phyloP scores from a whole-genome alignment of 306 rosid genomes.

The Lathyrus aphaca region DNA sequence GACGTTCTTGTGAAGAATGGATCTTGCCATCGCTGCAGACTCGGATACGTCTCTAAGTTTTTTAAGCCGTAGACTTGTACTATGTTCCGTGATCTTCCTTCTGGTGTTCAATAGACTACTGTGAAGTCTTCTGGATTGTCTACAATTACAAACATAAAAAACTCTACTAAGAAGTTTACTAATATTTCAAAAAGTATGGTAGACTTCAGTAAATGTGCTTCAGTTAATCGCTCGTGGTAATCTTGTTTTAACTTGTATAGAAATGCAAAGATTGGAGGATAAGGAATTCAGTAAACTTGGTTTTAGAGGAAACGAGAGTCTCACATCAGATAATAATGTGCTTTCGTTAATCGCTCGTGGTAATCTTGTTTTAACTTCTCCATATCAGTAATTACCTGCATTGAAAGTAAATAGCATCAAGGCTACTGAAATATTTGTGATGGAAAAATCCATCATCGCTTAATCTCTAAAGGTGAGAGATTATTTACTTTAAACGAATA shows the following conservation, averaged over 20 bases:
- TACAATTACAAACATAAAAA: conserved; percentile 43
- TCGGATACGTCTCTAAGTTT: conserved; percentile 70
- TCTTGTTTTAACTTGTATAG: not conserved
- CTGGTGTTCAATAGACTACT: conserved; percentile 57
- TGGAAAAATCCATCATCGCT: not conserved
- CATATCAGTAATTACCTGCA: conserved; percentile 85
- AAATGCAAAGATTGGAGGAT: conserved; percentile 9
- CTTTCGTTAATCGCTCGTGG: conserved; percentile 61
- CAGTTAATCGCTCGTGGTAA: no score
- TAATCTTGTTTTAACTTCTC: conserved; percentile 78
- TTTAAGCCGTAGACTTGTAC: conserved; percentile 50
- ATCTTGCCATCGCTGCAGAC: conserved; percentile 78
- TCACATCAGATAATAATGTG: conserved; percentile 64
- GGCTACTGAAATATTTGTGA: conserved; percentile 3
- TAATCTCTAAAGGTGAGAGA: no score
- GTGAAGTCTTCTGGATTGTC: conserved; percentile 74
- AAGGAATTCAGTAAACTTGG: conserved; percentile 22
- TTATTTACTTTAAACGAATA: not conserved
- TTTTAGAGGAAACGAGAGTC: conserved; percentile 39
- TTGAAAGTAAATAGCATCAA: conserved; percentile 34
- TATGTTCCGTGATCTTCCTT: conserved; percentile 66
- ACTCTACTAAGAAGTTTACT: conserved; percentile 31
- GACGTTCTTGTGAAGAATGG: conserved; percentile 71
- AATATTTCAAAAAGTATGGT: conserved; percentile 28
- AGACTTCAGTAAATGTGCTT: conserved; percentile 8